Evolutionary conservation across 768 basidiomycete species (phyloP).

Genomic region (Royoungia palumana): DNA sequence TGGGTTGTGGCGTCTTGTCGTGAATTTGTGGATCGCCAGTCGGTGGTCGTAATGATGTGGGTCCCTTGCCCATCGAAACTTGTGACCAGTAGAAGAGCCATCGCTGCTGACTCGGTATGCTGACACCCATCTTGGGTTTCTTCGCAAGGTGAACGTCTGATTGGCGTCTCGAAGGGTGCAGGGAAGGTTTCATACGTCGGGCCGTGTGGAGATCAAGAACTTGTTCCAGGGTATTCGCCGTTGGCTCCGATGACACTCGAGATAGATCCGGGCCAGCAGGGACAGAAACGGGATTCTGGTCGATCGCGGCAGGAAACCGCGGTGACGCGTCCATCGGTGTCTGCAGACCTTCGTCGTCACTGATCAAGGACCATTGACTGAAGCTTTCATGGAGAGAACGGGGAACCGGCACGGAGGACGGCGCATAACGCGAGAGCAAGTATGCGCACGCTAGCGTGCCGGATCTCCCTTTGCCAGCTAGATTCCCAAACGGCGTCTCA

Average conservation of each 20-base stretch:
- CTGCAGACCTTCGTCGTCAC: constrained; percentile 17
- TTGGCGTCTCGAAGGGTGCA: not conserved
- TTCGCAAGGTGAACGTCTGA: constrained; percentile 20
- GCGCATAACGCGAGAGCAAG: constrained; percentile 55
- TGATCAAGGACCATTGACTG: constrained; percentile 19
- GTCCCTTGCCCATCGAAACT: constrained; percentile 54
- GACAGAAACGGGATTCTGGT: not conserved
- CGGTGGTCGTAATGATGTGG: constrained; percentile 45
- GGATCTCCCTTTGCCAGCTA: constrained; percentile 81
- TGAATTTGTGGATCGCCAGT: constrained; percentile 2
- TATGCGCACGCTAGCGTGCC: constrained; percentile 85
- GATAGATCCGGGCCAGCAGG: constrained; percentile 5
- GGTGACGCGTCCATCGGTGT: constrained; percentile 7
- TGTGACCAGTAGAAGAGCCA: constrained; percentile 79
- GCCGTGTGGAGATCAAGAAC: constrained; percentile 69
- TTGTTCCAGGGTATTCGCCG: constrained; percentile 41
- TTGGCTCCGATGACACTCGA: constrained; percentile 16
- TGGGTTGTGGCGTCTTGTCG: constrained; percentile 13
- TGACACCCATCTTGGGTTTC: constrained; percentile 57
- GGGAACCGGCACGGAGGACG: constrained; percentile 40
- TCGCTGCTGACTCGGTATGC: constrained; percentile 77
- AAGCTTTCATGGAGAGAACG: constrained; percentile 13
- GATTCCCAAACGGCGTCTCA: constrained; percentile 2
- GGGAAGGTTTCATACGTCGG: constrained; percentile 55
- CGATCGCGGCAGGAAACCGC: not conserved